Base-by-base conservation (phyloP, 108 stramenopile genomes). In the Fistulifera solaris region DNA sequence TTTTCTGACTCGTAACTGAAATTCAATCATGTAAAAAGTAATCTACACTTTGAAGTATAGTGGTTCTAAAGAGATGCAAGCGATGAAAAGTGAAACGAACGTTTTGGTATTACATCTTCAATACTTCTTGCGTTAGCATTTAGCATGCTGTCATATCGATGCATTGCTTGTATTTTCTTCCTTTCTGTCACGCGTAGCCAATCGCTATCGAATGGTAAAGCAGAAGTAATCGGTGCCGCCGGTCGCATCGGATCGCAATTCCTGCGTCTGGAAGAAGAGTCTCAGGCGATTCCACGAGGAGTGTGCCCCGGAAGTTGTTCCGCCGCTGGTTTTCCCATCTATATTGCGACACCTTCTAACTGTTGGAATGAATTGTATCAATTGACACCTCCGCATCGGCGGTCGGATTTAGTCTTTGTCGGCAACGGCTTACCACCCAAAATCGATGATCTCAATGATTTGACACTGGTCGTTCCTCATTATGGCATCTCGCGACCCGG, bases 341-440 rank as follows among this genome's bases (percentile, higher is more conserved):
- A 65, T 52, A 78, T 81, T 0, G 74, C 73, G 17, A 64, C 73
- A 27, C 80, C 79, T 16, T 61, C 74, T 27, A 50, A 61, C 1
- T 62, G 72, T 1, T 74, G 76, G 38, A 11, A 0, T n/a, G 40
- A 58, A 25, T 72, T 86, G 38, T 72, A 70, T 58, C 38, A 63
- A 4, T 40, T 64, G 19, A 86, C 85, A 25, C 31, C 59, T 45
- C 40, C 61, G 10, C 27, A 61, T 40, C 63, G 85, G 56, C 56
- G 67, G 50, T 25, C 63, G 18, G 85, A 86, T 61, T 56, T 86
- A 28, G 78, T 82, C 15, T 82, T 72, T 54, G 59, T 82, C 3
- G 72, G 72, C 18, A 86, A 86, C 41, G 75, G 75, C 12, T 45
- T 75, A 11, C 64, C 70, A 24, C 69, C 76, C 6, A 50, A 66